phyloP scores from a whole-genome alignment of 2,329 filamentous ascomycete genomes.

The Boeremia lycopersici region DNA sequence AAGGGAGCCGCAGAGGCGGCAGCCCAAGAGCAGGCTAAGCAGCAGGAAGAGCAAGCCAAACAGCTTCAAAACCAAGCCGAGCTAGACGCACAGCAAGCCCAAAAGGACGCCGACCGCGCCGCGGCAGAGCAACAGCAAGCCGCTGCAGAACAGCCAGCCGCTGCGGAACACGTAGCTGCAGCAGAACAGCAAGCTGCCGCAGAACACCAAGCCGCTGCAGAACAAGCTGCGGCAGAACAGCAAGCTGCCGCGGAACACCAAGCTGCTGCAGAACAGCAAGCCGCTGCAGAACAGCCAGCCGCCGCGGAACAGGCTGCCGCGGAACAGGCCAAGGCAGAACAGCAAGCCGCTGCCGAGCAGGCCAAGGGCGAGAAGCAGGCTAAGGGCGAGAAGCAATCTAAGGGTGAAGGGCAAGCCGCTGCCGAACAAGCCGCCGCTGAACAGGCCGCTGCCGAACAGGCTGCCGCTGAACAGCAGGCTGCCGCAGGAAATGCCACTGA shows the following conservation, averaged over 20 bases:
- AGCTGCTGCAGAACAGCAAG: slow-evolving; percentile 5
- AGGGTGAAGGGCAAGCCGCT: slow-evolving; percentile 4
- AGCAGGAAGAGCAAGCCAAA: not conserved
- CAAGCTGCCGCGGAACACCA: slow-evolving; percentile 5
- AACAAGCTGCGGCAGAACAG: slow-evolving; percentile 1
- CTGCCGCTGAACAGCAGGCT: slow-evolving; percentile 1
- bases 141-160: not conserved
- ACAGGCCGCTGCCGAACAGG: not conserved
- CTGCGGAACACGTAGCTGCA: no score
- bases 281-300: no score
- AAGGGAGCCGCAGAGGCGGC: slow-evolving; percentile 13
- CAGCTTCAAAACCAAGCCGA: slow-evolving; percentile 9
- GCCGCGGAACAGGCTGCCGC: not conserved
- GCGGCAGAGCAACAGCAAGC: slow-evolving; percentile 13
- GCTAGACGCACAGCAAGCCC: slow-evolving; percentile 13
- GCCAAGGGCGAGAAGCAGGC: not conserved
- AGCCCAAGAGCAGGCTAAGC: slow-evolving; percentile 1
- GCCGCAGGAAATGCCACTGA: slow-evolving; percentile 9
- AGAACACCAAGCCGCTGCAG: no score
- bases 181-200: not conserved
- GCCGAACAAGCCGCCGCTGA: not conserved
- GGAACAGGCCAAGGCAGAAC: not conserved
- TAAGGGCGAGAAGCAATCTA: not conserved
- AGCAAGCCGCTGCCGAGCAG: slow-evolving; percentile 2
- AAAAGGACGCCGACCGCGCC: slow-evolving; percentile 8